Conservation (phyloP, 2,329 filamentous ascomycete species). For the Verticillium nonalfalfae region DNA sequence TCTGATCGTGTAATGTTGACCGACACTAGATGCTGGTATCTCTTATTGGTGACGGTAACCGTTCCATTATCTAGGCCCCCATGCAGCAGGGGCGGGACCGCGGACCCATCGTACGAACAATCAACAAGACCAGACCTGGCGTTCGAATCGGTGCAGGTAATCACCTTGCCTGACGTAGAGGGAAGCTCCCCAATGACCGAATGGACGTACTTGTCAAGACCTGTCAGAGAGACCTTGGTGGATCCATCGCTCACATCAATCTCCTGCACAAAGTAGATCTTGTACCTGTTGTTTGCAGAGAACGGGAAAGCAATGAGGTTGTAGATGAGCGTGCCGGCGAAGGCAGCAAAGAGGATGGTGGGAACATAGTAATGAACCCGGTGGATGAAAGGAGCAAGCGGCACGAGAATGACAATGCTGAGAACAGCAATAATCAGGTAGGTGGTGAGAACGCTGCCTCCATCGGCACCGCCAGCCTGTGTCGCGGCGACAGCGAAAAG, state of each 20-base stretch:
- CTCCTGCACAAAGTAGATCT: conserved; percentile 79
- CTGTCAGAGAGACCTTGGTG: conserved; percentile 63
- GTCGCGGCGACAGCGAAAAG: conserved; percentile 67
- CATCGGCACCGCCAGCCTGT: conserved; percentile 79
- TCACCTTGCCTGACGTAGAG: conserved; percentile 56
- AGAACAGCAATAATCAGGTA: conserved; percentile 65
- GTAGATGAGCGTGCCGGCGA: conserved; percentile 72
- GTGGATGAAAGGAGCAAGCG: conserved; percentile 78
- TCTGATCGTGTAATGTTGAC: conserved; percentile 47
- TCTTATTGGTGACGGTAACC: conserved; percentile 30
- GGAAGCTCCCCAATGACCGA: conserved; percentile 64
- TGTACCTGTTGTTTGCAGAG: conserved; percentile 70
- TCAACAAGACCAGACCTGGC: conserved; percentile 46
- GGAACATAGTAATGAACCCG: conserved; percentile 80
- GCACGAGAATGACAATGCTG: conserved; percentile 66
- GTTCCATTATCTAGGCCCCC: conserved; percentile 27
- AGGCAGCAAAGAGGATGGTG: conserved; percentile 62
- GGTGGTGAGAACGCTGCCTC: conserved; percentile 63
- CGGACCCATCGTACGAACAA: conserved; percentile 64
- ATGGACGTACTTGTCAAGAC: conserved; percentile 60
- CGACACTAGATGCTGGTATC: conserved; percentile 54
- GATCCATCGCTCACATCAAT: conserved; percentile 69
- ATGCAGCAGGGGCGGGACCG: conserved; percentile 57
- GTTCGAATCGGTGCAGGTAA: conserved; percentile 43
- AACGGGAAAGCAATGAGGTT: conserved; percentile 88